Conservation (phyloP, 495 filamentous ascomycete species). For the Penicillium manginii region DNA sequence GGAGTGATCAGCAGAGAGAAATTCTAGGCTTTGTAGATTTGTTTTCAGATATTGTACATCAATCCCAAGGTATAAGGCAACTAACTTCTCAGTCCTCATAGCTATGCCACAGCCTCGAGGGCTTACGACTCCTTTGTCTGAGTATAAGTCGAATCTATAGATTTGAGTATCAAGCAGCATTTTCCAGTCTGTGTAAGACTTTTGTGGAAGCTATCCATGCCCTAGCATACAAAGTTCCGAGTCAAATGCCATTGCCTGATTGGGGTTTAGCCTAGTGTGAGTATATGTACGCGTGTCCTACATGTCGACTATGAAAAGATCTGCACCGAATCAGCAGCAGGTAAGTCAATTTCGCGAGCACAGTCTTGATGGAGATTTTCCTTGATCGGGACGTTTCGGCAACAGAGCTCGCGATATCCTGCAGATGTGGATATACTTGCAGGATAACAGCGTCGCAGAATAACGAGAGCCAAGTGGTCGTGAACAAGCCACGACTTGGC, state of each 20-base stretch:
- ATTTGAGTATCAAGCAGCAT: not conserved
- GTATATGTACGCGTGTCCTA: slow-evolving; percentile 22
- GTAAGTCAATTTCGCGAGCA: slow-evolving; percentile 14
- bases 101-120: not conserved
- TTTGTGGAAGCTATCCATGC: not conserved
- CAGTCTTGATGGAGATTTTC: not conserved
- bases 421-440: slow-evolving; percentile 9
- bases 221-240: slow-evolving; percentile 12
- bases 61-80: not conserved
- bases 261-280: slow-evolving; percentile 8
- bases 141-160: not conserved
- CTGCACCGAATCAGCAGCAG: slow-evolving; percentile 7
- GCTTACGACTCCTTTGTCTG: not conserved
- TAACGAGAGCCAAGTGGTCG: slow-evolving; percentile 15
- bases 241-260: slow-evolving; percentile 17
- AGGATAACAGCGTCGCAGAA: slow-evolving; percentile 17
- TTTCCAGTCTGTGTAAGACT: not conserved
- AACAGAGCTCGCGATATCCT: slow-evolving; percentile 4
- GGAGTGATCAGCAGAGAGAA: slow-evolving; percentile 5
- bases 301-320: slow-evolving; percentile 18
- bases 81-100: not conserved
- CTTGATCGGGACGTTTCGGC: not conserved
- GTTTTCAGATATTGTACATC: not conserved
- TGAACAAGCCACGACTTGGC: slow-evolving; percentile 15
- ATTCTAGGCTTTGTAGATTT: slow-evolving; percentile 1